Conservation (phyloP, 805 yeast genomes). For the Candida orba region DNA sequence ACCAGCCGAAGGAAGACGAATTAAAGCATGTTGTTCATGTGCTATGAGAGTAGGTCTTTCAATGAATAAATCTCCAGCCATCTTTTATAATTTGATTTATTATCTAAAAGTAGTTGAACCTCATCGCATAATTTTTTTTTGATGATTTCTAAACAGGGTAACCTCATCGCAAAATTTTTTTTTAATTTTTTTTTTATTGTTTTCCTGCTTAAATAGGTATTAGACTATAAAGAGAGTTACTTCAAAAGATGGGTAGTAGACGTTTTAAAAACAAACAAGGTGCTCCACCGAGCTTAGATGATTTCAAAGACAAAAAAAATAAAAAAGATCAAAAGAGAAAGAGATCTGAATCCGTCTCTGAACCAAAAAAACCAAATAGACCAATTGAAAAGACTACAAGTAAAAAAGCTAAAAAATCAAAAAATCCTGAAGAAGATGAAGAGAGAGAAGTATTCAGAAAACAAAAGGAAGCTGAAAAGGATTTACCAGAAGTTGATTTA, state of each 20-base stretch:
- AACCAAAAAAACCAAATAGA: conserved; percentile 19
- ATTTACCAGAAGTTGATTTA: conserved; percentile 57
- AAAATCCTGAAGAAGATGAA: conserved; percentile 20
- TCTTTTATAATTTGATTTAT: not conserved
- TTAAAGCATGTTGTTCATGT: conserved; percentile 35
- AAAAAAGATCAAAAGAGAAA: conserved; percentile 29
- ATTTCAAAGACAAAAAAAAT: conserved; percentile 52
- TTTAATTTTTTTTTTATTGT: not conserved
- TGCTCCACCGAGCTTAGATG: conserved; percentile 84
- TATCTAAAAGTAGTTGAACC: not conserved
- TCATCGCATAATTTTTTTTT: not conserved
- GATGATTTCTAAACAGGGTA: conserved; percentile 5
- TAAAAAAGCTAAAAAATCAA: conserved; percentile 7
- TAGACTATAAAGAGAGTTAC: not conserved
- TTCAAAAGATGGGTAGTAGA: conserved; percentile 69
- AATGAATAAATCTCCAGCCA: not conserved
- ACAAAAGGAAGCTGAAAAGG: conserved; percentile 34
- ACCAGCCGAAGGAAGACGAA: conserved; percentile 78
- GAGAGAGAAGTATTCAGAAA: conserved; percentile 17
- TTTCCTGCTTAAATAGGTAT: too few relatives aligned
- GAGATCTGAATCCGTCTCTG: conserved; percentile 26
- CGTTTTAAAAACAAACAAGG: conserved; percentile 90
- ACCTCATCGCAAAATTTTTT: conserved; percentile 13
- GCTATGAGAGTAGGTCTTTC: conserved; percentile 1
- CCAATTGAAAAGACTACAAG: not conserved